Evolutionary conservation across 2,329 filamentous ascomycete species (phyloP).

Genomic region (Alternaria viburni): DNA sequence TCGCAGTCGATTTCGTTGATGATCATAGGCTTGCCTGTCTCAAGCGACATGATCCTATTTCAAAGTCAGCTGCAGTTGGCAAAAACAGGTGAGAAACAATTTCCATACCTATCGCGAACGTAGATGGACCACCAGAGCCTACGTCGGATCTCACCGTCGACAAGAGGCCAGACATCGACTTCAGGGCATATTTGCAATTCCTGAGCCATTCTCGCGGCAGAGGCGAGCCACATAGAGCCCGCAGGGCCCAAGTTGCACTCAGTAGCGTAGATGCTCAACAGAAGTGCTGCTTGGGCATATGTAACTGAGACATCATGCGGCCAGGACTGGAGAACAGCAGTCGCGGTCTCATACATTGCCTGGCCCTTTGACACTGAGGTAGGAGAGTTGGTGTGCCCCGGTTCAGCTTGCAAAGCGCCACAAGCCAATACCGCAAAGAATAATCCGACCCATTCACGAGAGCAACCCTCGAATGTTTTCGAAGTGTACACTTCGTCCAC

Average conservation of each 20-base stretch:
- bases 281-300: slow-evolving; percentile 72
- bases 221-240: slow-evolving; percentile 85
- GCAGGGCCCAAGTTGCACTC: slow-evolving; percentile 87
- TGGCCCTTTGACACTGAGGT: slow-evolving; percentile 62
- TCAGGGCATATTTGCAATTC: slow-evolving; percentile 83
- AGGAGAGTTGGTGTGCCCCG: slow-evolving; percentile 61
- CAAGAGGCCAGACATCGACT: slow-evolving; percentile 71
- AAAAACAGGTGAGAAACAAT: no score
- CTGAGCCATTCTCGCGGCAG: slow-evolving; percentile 79
- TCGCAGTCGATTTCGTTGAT: slow-evolving; percentile 92
- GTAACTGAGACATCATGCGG: slow-evolving; percentile 78
- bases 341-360: slow-evolving; percentile 74
- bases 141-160: slow-evolving; percentile 85
- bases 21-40: slow-evolving; percentile 78
- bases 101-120: slow-evolving; percentile 75
- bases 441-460: slow-evolving; percentile 76
- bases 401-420: slow-evolving; percentile 74
- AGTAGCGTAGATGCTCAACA: slow-evolving; percentile 79
- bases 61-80: slow-evolving; percentile 28
- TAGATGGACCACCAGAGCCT: slow-evolving; percentile 96
- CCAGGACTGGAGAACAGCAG: slow-evolving; percentile 78
- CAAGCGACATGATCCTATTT: slow-evolving; percentile 73
- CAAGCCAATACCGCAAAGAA: slow-evolving; percentile 85
- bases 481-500: slow-evolving; percentile 78
- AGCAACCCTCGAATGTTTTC: slow-evolving; percentile 65